Conservation (phyloP, 2,329 filamentous ascomycete species). For the Monosporascus sp. region DNA sequence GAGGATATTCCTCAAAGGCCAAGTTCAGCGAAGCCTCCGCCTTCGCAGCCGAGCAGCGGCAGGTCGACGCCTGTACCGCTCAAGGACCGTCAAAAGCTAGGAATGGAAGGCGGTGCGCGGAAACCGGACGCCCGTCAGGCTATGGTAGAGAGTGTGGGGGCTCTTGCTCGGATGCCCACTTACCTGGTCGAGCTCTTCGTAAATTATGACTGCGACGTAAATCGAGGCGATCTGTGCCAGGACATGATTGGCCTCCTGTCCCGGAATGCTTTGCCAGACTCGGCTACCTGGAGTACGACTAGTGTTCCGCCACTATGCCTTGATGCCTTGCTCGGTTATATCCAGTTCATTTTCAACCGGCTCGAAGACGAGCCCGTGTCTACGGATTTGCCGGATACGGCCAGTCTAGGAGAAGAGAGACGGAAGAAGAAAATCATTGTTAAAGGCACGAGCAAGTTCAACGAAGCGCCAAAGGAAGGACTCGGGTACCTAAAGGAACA, state of each 20-base stretch:
- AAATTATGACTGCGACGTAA: conserved; percentile 95
- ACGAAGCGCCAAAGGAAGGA: conserved; percentile 86
- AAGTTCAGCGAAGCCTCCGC: conserved; percentile 72
- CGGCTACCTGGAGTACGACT: conserved; percentile 97
- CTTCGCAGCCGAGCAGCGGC: conserved; percentile 71
- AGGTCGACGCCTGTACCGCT: conserved; percentile 85
- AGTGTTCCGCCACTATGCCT: conserved; percentile 94
- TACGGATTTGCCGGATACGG: conserved; percentile 62
- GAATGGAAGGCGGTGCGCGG: conserved; percentile 82
- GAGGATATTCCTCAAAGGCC: conserved; percentile 89
- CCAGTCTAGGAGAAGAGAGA: conserved; percentile 63
- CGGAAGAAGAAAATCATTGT: conserved; percentile 83
- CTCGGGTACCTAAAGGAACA: conserved; percentile 80
- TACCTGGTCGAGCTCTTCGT: conserved; percentile 95
- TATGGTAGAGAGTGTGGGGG: conserved; percentile 95
- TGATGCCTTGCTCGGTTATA: conserved; percentile 82
- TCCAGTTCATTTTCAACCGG: conserved; percentile 87
- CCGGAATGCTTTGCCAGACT: conserved; percentile 92
- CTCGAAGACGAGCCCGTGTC: conserved; percentile 62
- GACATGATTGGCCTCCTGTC: conserved; percentile 92
- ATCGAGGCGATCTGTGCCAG: conserved; percentile 86
- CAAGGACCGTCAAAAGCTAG: conserved; percentile 86
- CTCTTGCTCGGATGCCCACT: conserved; percentile 83
- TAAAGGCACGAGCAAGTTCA: conserved; percentile 83
- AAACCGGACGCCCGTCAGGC: conserved; percentile 95